These are phyloP conservation scores for Eucalyptus pauciflora DNA, from an alignment of 345 rosid genomes.

Conservation along the genomic window DNA sequence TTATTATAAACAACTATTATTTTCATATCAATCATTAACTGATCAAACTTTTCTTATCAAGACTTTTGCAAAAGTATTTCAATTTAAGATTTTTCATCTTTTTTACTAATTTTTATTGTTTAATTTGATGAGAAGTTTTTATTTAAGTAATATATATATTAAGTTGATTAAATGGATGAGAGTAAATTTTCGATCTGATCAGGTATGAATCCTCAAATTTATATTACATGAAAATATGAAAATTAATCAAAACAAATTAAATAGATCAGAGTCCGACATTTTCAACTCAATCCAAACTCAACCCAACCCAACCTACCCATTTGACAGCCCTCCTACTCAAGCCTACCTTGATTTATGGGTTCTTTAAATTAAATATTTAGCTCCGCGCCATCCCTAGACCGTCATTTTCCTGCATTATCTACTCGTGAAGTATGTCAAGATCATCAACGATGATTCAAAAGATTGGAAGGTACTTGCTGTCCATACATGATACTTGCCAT, in stretches of 20 bases:
- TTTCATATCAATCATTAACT: too few species aligned
- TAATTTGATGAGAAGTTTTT: too few species aligned
- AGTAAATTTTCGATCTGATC: rapidly evolving
- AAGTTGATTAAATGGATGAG: too few species aligned
- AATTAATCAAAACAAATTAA: rapidly evolving
- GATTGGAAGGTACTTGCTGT: not conserved
- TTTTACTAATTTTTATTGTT: too few species aligned
- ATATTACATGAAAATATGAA: too few species aligned
- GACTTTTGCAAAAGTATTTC: too few species aligned
- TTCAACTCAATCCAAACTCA: too few species aligned
- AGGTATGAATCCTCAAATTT: rapidly evolving
- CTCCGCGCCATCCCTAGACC: not conserved
- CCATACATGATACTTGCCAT: not conserved
- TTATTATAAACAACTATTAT: too few species aligned
- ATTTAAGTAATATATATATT: too few species aligned
- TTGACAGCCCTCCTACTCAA: rapidly evolving
- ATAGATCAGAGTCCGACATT: rapidly evolving
- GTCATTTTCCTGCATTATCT: not conserved
- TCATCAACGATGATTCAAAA: not conserved
- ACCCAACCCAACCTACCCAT: rapidly evolving
- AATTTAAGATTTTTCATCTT: rapidly evolving
- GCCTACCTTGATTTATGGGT: not conserved
- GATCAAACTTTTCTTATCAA: too few species aligned
- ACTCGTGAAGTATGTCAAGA: not conserved
- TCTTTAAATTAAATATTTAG: too few species aligned